These are phyloP conservation scores for Limonium bicolor DNA, from an alignment of 148 eudicot genomes.

Conservation along the genomic window DNA sequence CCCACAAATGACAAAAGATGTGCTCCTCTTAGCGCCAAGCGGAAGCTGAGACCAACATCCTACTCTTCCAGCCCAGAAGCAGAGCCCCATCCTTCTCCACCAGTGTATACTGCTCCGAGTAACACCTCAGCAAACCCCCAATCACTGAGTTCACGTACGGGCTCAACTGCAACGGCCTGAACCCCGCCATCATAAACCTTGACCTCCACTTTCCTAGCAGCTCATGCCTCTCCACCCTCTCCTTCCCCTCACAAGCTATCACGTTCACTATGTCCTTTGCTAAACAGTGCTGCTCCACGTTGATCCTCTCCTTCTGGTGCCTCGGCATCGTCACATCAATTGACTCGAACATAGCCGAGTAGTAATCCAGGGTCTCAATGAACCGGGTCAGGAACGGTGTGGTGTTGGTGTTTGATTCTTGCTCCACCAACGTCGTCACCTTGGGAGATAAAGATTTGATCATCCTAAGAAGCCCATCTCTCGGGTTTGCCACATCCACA, in stretches of 20 bases:
- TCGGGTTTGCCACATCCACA: constrained; percentile 66
- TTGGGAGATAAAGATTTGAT: constrained; percentile 64
- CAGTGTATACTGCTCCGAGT: constrained; percentile 62
- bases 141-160: constrained; percentile 71
- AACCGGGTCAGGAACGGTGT: constrained; percentile 67
- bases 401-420: constrained; percentile 88
- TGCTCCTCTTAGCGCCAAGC: too few species aligned
- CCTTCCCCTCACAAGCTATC: constrained; percentile 82
- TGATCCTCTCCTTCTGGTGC: constrained; percentile 55
- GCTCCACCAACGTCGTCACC: constrained; percentile 75
- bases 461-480: constrained; percentile 66
- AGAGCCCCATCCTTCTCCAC: constrained; percentile 80
- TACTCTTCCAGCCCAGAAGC: constrained; percentile 79
- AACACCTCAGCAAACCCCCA: constrained; percentile 34
- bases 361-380: constrained; percentile 50
- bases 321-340: constrained; percentile 56
- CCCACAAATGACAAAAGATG: too few species aligned
- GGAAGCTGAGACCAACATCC: constrained; percentile 76
- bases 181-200: constrained; percentile 91
- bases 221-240: constrained; percentile 81
- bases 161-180: constrained; percentile 52
- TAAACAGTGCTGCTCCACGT: constrained; percentile 74
- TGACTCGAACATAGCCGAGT: constrained; percentile 88
- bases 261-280: constrained; percentile 82
- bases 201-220: constrained; percentile 85